Percentiles rank a stretch among this genome's conserved stretches.
These are phyloP conservation scores for Neurospora sp. DNA, from an alignment of 2,329 filamentous ascomycete genomes.

Conservation along the genomic window DNA sequence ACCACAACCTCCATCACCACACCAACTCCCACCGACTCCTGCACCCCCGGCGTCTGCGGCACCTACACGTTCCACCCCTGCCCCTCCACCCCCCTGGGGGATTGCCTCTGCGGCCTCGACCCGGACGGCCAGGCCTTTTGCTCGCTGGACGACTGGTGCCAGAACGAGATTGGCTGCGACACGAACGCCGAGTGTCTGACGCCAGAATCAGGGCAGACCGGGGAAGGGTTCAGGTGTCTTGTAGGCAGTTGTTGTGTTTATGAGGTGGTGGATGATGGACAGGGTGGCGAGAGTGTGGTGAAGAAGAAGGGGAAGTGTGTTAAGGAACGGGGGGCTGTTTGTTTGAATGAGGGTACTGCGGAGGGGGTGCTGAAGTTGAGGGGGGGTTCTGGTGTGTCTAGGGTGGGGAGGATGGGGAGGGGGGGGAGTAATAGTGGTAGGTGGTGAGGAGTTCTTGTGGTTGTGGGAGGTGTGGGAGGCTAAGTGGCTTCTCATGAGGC, in stretches of 20 bases:
- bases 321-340: neutral
- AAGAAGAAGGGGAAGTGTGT: neutral
- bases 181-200: constrained; percentile 2
- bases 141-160: constrained; percentile 10
- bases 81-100: constrained; percentile 4
- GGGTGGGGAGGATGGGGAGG: neutral
- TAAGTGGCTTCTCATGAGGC: neutral
- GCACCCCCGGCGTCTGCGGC: constrained; percentile 6
- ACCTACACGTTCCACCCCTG: constrained; percentile 9
- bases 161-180: constrained; percentile 4
- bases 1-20: neutral
- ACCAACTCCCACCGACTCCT: neutral
- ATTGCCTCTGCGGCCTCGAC: constrained; percentile 11
- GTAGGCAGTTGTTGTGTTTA: constrained; percentile 5
- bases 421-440: neutral
- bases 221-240: constrained; percentile 5
- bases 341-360: neutral
- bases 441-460: neutral
- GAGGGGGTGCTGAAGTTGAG: neutral
- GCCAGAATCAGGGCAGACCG: neutral
- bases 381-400: neutral
- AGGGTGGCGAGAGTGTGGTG: neutral
- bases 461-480: neutral
- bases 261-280: neutral
- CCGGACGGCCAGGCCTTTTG: constrained; percentile 8